Evolutionary conservation across 805 yeast species (phyloP).

Genomic region (Monosporozyma aquatica): DNA sequence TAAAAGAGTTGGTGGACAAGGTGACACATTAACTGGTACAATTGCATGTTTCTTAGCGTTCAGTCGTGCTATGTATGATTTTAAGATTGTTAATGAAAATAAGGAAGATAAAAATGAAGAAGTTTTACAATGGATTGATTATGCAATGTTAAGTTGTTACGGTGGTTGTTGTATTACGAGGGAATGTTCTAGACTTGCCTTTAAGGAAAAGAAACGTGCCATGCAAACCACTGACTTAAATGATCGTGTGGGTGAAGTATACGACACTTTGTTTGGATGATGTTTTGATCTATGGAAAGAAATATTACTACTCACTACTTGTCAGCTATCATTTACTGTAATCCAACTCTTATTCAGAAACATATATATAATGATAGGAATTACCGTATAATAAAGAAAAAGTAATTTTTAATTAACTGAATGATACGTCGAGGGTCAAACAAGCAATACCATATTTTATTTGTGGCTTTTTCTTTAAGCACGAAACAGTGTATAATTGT

Average conservation of each 20-base stretch:
- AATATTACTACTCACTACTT: not conserved
- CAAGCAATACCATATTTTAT: no score
- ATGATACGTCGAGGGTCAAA: no score
- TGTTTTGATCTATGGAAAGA: not conserved
- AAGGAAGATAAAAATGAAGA: constrained; percentile 16
- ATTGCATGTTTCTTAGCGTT: constrained; percentile 77
- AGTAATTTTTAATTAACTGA: no score
- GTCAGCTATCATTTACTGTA: no score
- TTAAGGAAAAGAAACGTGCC: constrained; percentile 53
- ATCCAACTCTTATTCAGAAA: no score
- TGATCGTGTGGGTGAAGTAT: constrained; percentile 55
- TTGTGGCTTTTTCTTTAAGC: no score
- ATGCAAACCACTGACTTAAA: constrained; percentile 84
- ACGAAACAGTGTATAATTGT: no score
- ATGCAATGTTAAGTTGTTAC: constrained; percentile 48
- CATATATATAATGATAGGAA: no score
- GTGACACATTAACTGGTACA: constrained; percentile 83
- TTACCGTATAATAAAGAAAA: no score
- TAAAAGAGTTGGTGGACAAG: constrained; percentile 93
- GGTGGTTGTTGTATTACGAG: constrained; percentile 68
- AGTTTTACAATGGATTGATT: constrained; percentile 27
- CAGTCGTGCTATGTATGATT: constrained; percentile 56
- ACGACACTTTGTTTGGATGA: constrained; percentile 33
- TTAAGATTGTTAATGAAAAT: constrained; percentile 47
- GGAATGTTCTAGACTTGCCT: constrained; percentile 57